Evolutionary conservation across 805 yeast species (phyloP).

Genomic region (Wickerhamomyces bovis): DNA sequence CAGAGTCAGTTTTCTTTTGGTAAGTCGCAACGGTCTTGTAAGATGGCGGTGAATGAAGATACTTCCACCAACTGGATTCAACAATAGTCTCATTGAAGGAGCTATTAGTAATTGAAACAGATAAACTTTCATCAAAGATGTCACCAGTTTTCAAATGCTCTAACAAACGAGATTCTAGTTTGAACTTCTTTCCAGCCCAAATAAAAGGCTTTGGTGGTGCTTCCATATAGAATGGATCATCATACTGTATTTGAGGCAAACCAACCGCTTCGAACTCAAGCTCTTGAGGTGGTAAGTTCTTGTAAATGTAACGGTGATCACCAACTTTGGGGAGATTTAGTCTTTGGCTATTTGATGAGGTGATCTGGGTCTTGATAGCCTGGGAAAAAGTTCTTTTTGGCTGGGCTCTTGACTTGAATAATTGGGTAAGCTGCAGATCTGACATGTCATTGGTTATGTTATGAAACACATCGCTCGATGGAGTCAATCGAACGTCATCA

Average conservation of each 20-base stretch:
- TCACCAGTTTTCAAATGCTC: conserved; percentile 26
- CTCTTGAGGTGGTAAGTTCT: conserved; percentile 8
- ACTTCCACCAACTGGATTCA: conserved; percentile 36
- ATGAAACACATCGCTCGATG: neutral
- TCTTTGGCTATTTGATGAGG: neutral
- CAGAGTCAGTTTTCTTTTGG: conserved; percentile 6
- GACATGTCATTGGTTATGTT: neutral
- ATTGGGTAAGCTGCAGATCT: conserved; percentile 12
- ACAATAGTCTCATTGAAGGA: neutral
- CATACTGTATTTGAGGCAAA: conserved; percentile 45
- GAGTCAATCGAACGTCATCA: neutral
- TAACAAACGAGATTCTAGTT: conserved; percentile 35
- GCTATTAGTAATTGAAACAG: neutral
- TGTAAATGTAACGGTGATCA: conserved; percentile 7
- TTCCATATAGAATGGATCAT: conserved; percentile 59
- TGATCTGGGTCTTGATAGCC: conserved; percentile 1
- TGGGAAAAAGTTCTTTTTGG: conserved; percentile 8
- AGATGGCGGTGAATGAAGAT: conserved; percentile 43
- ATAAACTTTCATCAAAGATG: conserved; percentile 14
- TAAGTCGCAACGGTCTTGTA: conserved; percentile 26
- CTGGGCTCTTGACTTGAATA: neutral
- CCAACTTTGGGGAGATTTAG: neutral
- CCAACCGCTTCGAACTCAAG: conserved; percentile 43
- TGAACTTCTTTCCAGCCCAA: conserved; percentile 62
- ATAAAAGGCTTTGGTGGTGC: conserved; percentile 45